Percentiles rank a stretch among this genome's conserved stretches.
Evolutionary conservation across 1,139 yeast genomes (phyloP).

Genomic region (Protomyces inundatus): DNA sequence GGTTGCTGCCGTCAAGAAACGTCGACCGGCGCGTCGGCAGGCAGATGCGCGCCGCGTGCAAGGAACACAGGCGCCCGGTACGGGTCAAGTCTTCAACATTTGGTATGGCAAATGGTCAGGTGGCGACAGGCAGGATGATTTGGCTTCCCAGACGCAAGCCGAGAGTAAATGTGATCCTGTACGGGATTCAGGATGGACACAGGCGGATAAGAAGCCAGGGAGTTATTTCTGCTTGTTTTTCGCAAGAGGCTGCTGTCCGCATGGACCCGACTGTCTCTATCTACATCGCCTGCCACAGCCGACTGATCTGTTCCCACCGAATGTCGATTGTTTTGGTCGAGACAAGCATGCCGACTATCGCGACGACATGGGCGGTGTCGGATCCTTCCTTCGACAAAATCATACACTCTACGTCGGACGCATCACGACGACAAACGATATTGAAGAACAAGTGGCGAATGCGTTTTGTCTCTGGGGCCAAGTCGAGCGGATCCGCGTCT

Average conservation of each 20-base stretch:
- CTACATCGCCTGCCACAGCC: conserved; percentile 69
- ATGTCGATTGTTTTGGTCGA: conserved; percentile 88
- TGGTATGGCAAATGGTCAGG: conserved; percentile 72
- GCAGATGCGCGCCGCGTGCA: conserved; percentile 59
- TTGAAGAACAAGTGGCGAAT: conserved; percentile 46
- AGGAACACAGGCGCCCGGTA: conserved; percentile 63
- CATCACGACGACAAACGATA: conserved; percentile 43
- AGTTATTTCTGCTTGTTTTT: conserved; percentile 69
- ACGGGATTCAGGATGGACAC: conserved; percentile 70
- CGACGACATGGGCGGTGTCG: conserved; percentile 94
- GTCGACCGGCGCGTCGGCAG: conserved; percentile 62
- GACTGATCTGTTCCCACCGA: conserved; percentile 49
- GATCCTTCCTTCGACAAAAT: conserved; percentile 66
- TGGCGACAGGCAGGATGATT: conserved; percentile 40
- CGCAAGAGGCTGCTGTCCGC: conserved; percentile 74
- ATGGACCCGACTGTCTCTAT: conserved; percentile 56
- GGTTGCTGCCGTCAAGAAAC: conserved; percentile 44
- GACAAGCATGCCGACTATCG: conserved; percentile 75
- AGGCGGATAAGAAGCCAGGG: conserved; percentile 51
- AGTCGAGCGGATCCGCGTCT: conserved; percentile 59
- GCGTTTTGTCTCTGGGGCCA: conserved; percentile 73
- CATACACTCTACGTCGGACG: conserved; percentile 76
- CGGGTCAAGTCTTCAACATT: conserved; percentile 73
- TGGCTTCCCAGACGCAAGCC: conserved; percentile 43
- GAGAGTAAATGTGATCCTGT: conserved; percentile 55